phyloP scores from a whole-genome alignment of 2,329 filamentous ascomycete genomes.

The Penicillium psychrosexuale region DNA sequence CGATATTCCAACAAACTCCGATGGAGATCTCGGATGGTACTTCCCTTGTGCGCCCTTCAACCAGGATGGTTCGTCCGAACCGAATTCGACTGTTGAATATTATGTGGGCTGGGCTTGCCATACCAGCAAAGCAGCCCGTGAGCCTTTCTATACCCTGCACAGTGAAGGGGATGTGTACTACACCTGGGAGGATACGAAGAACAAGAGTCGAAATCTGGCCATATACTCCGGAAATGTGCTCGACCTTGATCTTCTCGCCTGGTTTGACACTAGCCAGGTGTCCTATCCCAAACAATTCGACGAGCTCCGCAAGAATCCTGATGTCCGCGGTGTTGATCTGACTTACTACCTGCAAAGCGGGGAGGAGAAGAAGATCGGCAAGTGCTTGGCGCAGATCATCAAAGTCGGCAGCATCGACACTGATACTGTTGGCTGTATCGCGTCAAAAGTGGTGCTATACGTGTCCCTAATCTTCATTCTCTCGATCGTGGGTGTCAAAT shows the following conservation, averaged over 20 bases:
- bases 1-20: conserved; percentile 71
- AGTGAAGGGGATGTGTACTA: conserved; percentile 87
- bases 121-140: conserved; percentile 65
- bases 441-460: conserved; percentile 94
- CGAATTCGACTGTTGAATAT: conserved; percentile 69
- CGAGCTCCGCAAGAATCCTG: conserved; percentile 67
- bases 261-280: conserved; percentile 84
- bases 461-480: conserved; percentile 89
- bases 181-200: conserved; percentile 91
- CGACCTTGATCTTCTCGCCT: conserved; percentile 80
- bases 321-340: conserved; percentile 78
- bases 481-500: conserved; percentile 80
- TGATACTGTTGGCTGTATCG: conserved; percentile 94
- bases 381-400: conserved; percentile 89
- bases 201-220: conserved; percentile 81
- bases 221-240: conserved; percentile 94
- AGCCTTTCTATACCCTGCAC: conserved; percentile 70
- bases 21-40: conserved; percentile 86
- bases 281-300: conserved; percentile 73
- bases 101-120: conserved; percentile 89
- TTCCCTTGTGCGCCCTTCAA: conserved; percentile 91
- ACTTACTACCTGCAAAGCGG: conserved; percentile 81
- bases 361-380: conserved; percentile 74
- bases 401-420: conserved; percentile 96
- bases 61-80: conserved; percentile 80